A percentile compares a stretch with the other conserved stretches of the same genome.
Conservation (phyloP, 768 basidiomycete species). For the Xanthoconium stramineum region DNA sequence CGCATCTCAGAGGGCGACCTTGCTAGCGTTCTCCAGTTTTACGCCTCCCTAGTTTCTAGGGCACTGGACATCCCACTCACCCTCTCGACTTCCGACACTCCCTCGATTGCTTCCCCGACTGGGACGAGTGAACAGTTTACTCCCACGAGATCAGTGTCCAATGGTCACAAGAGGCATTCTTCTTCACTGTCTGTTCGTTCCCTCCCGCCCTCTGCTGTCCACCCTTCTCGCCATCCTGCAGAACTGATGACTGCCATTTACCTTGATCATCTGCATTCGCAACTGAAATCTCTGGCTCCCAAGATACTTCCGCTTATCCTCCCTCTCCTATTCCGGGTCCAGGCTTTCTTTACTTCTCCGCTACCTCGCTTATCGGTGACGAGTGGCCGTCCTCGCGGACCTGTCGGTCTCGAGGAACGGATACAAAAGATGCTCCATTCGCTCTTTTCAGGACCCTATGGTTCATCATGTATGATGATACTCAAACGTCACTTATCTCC, state of each 20-base stretch:
- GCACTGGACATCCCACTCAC: constrained; percentile 38
- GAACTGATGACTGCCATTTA: constrained; percentile 64
- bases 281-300: constrained; percentile 58
- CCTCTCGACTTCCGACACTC: constrained; percentile 14
- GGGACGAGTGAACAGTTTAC: constrained; percentile 31
- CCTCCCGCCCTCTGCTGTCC: constrained; percentile 33
- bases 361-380: constrained; percentile 65
- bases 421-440: constrained; percentile 54
- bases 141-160: constrained; percentile 18
- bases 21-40: constrained; percentile 56
- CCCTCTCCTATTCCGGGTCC: constrained; percentile 69
- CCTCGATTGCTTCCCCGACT: constrained; percentile 27
- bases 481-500: constrained; percentile 55
- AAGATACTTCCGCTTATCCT: constrained; percentile 53
- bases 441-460: constrained; percentile 64
- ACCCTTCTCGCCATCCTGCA: constrained; percentile 45
- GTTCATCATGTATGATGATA: constrained; percentile 60
- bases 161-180: constrained; percentile 54
- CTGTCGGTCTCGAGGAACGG: constrained; percentile 45
- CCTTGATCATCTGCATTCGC: constrained; percentile 58
- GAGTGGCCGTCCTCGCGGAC: constrained; percentile 31
- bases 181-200: constrained; percentile 57
- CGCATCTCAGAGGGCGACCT: constrained; percentile 60
- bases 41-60: constrained; percentile 54
- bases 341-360: constrained; percentile 62